Percentiles rank a stretch among this genome's conserved stretches.
Evolutionary conservation across 495 filamentous ascomycete species (phyloP).

Genomic region (Talaromyces proteolyticus): DNA sequence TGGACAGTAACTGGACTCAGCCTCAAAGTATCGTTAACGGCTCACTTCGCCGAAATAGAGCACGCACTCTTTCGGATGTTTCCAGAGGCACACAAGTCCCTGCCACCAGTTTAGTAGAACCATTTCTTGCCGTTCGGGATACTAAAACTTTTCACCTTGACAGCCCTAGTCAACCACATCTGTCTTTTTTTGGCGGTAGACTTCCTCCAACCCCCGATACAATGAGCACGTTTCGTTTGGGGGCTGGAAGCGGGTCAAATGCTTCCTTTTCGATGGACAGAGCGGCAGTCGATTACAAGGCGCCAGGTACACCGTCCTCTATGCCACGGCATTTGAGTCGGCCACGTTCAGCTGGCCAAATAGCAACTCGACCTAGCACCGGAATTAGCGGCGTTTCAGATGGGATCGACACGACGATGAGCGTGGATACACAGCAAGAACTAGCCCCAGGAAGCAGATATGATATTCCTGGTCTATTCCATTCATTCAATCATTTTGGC

Average conservation of each 20-base stretch:
- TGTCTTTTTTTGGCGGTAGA: constrained; percentile 26
- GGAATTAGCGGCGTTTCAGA: constrained; percentile 20
- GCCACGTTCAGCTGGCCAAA: constrained; percentile 29
- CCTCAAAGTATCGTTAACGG: not conserved
- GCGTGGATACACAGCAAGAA: constrained; percentile 19
- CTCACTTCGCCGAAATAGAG: not conserved
- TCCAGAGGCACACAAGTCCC: constrained; percentile 2
- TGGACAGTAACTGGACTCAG: constrained; percentile 29
- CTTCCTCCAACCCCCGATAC: constrained; percentile 42
- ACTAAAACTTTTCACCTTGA: not conserved
- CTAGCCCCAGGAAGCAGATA: constrained; percentile 11
- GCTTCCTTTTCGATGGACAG: constrained; percentile 25
- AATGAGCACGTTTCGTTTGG: constrained; percentile 34
- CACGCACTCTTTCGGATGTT: constrained; percentile 5
- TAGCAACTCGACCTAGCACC: constrained; percentile 24
- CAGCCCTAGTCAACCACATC: not conserved
- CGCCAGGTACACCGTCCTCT: constrained; percentile 10
- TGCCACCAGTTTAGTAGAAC: not conserved
- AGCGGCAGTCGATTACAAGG: constrained; percentile 6
- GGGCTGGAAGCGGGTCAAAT: constrained; percentile 26
- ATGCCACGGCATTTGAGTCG: constrained; percentile 17
- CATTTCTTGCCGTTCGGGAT: not conserved
- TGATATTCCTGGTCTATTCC: constrained; percentile 24
- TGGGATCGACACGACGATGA: constrained; percentile 25
- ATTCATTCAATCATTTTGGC: constrained; percentile 15